These are phyloP conservation scores for Cochlearia excelsa DNA, from an alignment of 345 rosid genomes.

Conservation along the genomic window DNA sequence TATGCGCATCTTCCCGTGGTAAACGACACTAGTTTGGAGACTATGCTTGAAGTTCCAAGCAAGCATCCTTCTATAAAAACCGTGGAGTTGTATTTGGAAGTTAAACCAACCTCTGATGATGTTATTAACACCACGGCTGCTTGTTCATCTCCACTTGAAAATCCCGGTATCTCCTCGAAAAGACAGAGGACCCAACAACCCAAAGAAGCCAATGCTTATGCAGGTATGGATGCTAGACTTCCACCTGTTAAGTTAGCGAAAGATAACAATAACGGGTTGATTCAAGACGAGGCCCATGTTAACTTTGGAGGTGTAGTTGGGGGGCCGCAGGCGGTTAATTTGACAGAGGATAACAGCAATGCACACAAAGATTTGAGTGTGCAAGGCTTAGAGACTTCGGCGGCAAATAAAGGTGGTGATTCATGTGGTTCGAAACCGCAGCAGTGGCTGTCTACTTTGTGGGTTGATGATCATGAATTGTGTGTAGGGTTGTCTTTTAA, in stretches of 20 bases:
- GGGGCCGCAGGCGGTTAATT: neutral
- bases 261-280: neutral
- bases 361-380: neutral
- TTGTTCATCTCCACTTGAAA: neutral
- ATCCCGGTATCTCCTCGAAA: neutral
- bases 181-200: neutral
- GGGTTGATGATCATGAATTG: slow-evolving; percentile 16
- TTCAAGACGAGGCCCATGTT: neutral
- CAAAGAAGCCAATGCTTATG: neutral
- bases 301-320: neutral
- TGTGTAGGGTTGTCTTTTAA: slow-evolving; percentile 6
- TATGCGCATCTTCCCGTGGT: neutral
- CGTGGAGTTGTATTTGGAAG: slow-evolving; percentile 16
- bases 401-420: neutral
- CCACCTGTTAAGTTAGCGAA: slow-evolving; percentile 8
- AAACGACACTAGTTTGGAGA: slow-evolving; percentile 1
- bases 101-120: neutral
- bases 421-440: neutral
- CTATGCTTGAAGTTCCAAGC: slow-evolving; percentile 19
- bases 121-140: neutral
- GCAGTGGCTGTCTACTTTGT: slow-evolving; percentile 2
- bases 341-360: neutral
- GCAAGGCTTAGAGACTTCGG: neutral
- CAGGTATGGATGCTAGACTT: neutral
- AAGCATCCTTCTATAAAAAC: neutral